These are phyloP conservation scores for Penicillium bovifimosum DNA, from an alignment of 495 filamentous ascomycete species.

Conservation along the genomic window DNA sequence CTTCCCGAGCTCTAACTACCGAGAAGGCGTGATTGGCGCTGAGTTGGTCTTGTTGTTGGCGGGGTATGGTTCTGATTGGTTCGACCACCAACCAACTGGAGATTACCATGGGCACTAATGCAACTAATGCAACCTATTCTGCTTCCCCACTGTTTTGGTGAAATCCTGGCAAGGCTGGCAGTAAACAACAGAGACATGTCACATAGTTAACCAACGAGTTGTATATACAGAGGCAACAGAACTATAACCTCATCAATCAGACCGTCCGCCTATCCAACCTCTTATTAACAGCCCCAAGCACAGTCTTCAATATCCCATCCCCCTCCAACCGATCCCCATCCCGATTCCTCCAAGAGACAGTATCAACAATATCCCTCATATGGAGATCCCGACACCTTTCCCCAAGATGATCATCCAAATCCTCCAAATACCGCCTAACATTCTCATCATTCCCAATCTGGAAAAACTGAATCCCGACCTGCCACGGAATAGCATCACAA, in stretches of 20 bases:
- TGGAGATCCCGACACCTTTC: constrained; percentile 42
- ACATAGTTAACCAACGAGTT: too few relatives aligned
- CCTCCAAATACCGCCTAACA: constrained; percentile 59
- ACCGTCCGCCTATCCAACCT: constrained; percentile 27
- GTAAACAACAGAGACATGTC: background rate
- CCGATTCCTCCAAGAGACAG: constrained; percentile 63
- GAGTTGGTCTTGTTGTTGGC: too few relatives aligned
- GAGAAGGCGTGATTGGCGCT: background rate
- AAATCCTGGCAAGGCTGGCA: too few relatives aligned
- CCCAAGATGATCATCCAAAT: constrained; percentile 73
- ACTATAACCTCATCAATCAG: background rate
- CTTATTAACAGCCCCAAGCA: constrained; percentile 68
- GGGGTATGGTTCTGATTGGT: background rate
- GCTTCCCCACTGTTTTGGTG: constrained; percentile 20
- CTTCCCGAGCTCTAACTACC: background rate
- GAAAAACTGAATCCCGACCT: constrained; percentile 95
- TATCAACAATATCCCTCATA: constrained; percentile 90
- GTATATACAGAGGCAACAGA: too few relatives aligned
- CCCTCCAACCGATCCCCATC: constrained; percentile 44
- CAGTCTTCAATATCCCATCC: constrained; percentile 76
- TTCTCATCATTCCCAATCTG: constrained; percentile 75
- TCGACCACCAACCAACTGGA: background rate
- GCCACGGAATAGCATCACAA: constrained; percentile 69
- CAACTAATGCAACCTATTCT: background rate
- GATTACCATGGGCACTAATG: background rate